Base-by-base conservation (phyloP, 2,329 filamentous ascomycete species). In the Plenodomus tracheiphilus region DNA sequence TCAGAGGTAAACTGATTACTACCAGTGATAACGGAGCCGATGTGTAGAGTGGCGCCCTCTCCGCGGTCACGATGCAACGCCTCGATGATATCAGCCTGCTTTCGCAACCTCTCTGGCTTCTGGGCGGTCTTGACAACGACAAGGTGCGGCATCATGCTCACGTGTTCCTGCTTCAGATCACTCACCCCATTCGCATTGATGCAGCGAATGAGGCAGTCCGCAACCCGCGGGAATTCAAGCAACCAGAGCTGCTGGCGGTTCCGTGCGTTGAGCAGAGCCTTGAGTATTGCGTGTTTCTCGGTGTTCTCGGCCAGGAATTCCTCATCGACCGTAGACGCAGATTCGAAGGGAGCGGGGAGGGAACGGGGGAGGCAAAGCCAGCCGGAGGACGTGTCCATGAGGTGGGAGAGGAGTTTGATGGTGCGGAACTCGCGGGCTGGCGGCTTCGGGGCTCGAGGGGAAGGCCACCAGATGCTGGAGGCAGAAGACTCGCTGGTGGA, bases 371-470 rank as follows among this genome's bases (percentile, higher is more conserved):
- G n/a, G n/a, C n/a, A n/a, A n/a, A n/a, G n/a, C n/a, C n/a, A n/a
- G n/a, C n/a, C n/a, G n/a, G n/a, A n/a, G n/a, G n/a, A n/a, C n/a
- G n/a, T n/a, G n/a, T n/a, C n/a, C n/a, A n/a, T 1, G 43, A 25
- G 22, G 22, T 25, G 5, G 10, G 10, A 25, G 5, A 55, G 35
- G 0, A 10, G 35, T 36, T 48, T 53, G 30, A 55, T 41, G 3
- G 38, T 42, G 43, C 49, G 43, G 37, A 55, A 58, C 2, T 49
- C 38, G 7, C 47, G 42, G 15, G n/a, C 10, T 39, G 45, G 47
- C 18, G 54, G 51, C 11, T 5, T 41, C 11, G 37, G 39, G 3
- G 39, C 21, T 3, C n/a, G 6, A 4, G n/a, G 11, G 16, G 37
- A 8, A 10, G 9, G 18, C 10, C 10, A 5, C 22, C 10, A 5